Evolutionary conservation across 78 protist genomes (phyloP), one percentile per base, ranked within the genome.

Genomic region (Kipferlia bialata): DNA sequence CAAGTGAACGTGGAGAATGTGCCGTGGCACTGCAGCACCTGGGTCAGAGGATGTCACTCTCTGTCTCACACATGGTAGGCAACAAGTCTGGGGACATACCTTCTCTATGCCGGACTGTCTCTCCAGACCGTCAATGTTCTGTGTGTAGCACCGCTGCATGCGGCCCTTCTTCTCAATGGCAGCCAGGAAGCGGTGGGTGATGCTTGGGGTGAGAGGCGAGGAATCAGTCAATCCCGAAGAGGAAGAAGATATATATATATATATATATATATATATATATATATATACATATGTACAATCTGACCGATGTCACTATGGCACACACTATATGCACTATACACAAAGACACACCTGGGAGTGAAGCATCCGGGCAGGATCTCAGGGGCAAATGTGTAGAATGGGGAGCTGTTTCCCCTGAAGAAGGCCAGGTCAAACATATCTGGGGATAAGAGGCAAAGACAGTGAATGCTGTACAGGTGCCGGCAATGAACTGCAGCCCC

Each of bases 1-100:
- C 82, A 77, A 15, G 72, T 17, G 38, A 63, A 51, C 12, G 60
- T 33, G 32, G 18, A 53, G 36, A 70, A 70, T 31, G 58, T 28
- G 70, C 79, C 82, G 64, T 78, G 82, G 57, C 70, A 45, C 45
- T 44, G 63, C 18, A 71, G 0, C 13, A 64, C 5, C n/a, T n/a
- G n/a, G n/a, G n/a, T n/a, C n/a, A n/a, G n/a, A n/a, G n/a, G n/a
- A n/a, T n/a, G n/a, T n/a, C n/a, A n/a, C n/a, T n/a, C n/a, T n/a
- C n/a, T n/a, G n/a, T n/a, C n/a, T n/a, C n/a, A n/a, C n/a, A n/a
- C n/a, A n/a, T n/a, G n/a, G n/a, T n/a, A n/a, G n/a, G n/a, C n/a
- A n/a, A n/a, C n/a, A n/a, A n/a, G n/a, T n/a, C n/a, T n/a, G n/a
- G n/a, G n/a, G n/a, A n/a, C n/a, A n/a, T n/a, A 60, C 22, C 7